These are phyloP conservation scores for Saturnispora galanensis DNA, from an alignment of 805 yeast species.

Conservation along the genomic window DNA sequence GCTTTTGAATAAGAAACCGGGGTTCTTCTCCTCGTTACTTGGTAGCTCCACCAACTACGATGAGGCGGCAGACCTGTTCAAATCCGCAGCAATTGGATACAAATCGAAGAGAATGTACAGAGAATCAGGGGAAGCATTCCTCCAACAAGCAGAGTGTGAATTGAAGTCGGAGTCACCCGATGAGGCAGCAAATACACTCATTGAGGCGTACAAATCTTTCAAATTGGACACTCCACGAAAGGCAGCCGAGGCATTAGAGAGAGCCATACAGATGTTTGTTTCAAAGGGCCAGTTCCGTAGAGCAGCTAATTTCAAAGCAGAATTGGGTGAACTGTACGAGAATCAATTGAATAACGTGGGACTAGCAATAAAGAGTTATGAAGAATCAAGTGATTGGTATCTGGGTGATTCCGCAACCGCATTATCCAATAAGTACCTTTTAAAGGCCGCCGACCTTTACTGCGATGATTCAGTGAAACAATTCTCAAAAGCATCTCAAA, in stretches of 20 bases:
- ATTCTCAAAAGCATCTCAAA: slow-evolving; percentile 63
- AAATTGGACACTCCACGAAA: slow-evolving; percentile 62
- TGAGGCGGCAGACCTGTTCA: slow-evolving; percentile 84
- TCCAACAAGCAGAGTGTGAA: slow-evolving; percentile 78
- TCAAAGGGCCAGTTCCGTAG: slow-evolving; percentile 90
- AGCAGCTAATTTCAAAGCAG: slow-evolving; percentile 90
- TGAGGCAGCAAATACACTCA: slow-evolving; percentile 82
- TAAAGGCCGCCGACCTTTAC: slow-evolving; percentile 82
- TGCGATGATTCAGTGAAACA: slow-evolving; percentile 56
- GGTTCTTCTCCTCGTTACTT: slow-evolving; percentile 58
- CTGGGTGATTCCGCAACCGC: slow-evolving; percentile 90
- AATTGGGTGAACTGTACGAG: slow-evolving; percentile 81
- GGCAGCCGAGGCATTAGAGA: slow-evolving; percentile 66
- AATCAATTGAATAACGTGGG: slow-evolving; percentile 54
- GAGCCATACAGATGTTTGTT: slow-evolving; percentile 78
- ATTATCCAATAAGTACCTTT: slow-evolving; percentile 73
- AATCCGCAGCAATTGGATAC: slow-evolving; percentile 90
- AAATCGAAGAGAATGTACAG: slow-evolving; percentile 63
- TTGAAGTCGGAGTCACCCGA: slow-evolving; percentile 66
- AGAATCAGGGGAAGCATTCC: slow-evolving; percentile 75
- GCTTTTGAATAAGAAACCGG: slow-evolving; percentile 58
- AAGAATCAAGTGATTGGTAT: slow-evolving; percentile 95
- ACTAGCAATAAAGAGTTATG: slow-evolving; percentile 69
- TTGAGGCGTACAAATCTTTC: slow-evolving; percentile 86
- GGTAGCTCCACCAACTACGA: slow-evolving; percentile 59